Evolutionary conservation across 2,329 filamentous ascomycete genomes (phyloP).

Genomic region (Talaromyces sp.): DNA sequence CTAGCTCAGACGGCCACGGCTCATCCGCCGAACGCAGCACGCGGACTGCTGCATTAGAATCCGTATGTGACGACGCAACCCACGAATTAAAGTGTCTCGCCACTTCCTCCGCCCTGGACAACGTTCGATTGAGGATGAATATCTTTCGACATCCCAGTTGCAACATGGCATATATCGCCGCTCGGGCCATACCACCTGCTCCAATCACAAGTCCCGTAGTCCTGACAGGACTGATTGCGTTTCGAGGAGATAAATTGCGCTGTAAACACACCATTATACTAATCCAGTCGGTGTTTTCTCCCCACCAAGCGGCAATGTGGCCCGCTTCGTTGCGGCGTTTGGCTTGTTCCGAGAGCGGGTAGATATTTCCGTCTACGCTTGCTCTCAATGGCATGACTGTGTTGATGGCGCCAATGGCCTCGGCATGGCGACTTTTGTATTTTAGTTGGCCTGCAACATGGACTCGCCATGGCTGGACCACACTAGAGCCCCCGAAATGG

Average conservation of each 20-base stretch:
- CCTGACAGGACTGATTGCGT: conserved; percentile 50
- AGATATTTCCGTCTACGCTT: conserved; percentile 34
- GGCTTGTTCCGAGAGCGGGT: conserved; percentile 39
- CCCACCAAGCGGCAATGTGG: conserved; percentile 41
- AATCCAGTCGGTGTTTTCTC: conserved; percentile 46
- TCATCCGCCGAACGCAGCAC: conserved; percentile 59
- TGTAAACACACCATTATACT: conserved; percentile 43
- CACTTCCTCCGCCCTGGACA: conserved; percentile 63
- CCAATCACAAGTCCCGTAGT: conserved; percentile 55
- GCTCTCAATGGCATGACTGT: conserved; percentile 44
- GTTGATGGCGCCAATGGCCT: conserved; percentile 46
- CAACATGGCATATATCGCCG: conserved; percentile 73
- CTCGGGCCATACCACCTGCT: conserved; percentile 72
- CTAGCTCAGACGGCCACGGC: conserved; percentile 62
- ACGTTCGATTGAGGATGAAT: conserved; percentile 69
- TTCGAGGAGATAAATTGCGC: conserved; percentile 45
- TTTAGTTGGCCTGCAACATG: conserved; percentile 37
- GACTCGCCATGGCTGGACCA: conserved; percentile 45
- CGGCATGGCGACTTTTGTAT: conserved; percentile 41
- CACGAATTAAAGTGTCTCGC: conserved; percentile 65
- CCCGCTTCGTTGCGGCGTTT: conserved; percentile 43
- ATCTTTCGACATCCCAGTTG: conserved; percentile 74
- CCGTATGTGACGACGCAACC: conserved; percentile 38
- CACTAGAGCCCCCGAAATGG: conserved; percentile 41
- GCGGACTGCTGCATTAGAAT: conserved; percentile 35